phyloP scores from a whole-genome alignment of 768 basidiomycete genomes.

The Leccinellum albellum region DNA sequence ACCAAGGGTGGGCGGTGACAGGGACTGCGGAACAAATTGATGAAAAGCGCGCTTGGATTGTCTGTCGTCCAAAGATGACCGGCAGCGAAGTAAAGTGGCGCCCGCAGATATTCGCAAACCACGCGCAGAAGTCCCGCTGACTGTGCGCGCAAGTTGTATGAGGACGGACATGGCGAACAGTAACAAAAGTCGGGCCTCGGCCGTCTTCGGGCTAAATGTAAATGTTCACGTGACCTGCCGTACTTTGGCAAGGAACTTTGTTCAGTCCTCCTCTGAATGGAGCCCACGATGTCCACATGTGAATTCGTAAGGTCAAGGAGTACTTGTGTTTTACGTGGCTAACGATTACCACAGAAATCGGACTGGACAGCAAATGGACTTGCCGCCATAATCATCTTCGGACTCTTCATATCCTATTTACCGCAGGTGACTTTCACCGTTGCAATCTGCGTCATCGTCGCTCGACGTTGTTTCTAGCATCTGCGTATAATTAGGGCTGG shows the following conservation, averaged over 20 bases:
- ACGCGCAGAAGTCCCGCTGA: neutral
- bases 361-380: constrained; percentile 62
- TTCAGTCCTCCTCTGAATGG: neutral
- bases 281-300: constrained; percentile 8
- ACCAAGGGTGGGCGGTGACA: neutral
- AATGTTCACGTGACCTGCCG: neutral
- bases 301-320: constrained; percentile 14
- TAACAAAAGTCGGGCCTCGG: neutral
- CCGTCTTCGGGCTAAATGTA: neutral
- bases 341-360: constrained; percentile 48
- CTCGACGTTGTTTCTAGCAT: constrained; percentile 45
- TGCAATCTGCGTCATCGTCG: neutral
- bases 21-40: constrained; percentile 1
- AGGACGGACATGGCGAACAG: neutral
- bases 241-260: neutral
- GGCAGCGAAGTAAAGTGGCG: neutral
- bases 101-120: constrained; percentile 4
- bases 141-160: constrained; percentile 13
- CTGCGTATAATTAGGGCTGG: constrained; percentile 71
- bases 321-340: neutral
- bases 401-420: constrained; percentile 76
- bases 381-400: constrained; percentile 64
- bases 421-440: constrained; percentile 57
- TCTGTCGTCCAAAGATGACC: neutral
- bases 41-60: constrained; percentile 10